Conservation (phyloP, 495 filamentous ascomycete genomes). For the Aspergillus cristatus region DNA sequence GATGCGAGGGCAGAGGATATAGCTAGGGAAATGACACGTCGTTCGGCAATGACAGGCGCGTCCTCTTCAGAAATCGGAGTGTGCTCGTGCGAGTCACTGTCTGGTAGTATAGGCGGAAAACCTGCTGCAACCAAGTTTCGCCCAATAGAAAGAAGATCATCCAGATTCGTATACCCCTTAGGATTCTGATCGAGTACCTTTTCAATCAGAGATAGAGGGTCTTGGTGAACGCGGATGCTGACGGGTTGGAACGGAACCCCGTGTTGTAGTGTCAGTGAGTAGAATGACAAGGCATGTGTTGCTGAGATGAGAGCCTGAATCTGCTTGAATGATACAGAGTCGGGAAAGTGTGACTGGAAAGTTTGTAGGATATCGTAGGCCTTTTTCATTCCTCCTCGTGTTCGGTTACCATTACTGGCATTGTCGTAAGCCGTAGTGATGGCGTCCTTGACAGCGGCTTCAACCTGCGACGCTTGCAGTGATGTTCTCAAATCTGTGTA, state of each 20-base stretch:
- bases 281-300: slow-evolving; percentile 80
- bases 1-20: slow-evolving; percentile 77
- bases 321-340: slow-evolving; percentile 45
- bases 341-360: slow-evolving; percentile 55
- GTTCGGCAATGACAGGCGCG: slow-evolving; percentile 37
- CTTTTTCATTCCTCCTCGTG: slow-evolving; percentile 72
- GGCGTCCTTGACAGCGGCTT: slow-evolving; percentile 55
- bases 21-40: slow-evolving; percentile 76
- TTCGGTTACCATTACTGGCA: slow-evolving; percentile 80
- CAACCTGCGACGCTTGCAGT: slow-evolving; percentile 43
- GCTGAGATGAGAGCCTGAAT: slow-evolving; percentile 66
- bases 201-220: slow-evolving; percentile 74
- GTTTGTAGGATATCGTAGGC: slow-evolving; percentile 70
- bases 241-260: slow-evolving; percentile 89
- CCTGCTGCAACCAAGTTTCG: slow-evolving; percentile 67
- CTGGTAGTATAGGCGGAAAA: slow-evolving; percentile 24
- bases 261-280: slow-evolving; percentile 81
- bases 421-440: slow-evolving; percentile 76
- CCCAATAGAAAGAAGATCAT: slow-evolving; percentile 74
- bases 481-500: slow-evolving; percentile 49
- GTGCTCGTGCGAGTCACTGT: slow-evolving; percentile 11
- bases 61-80: slow-evolving; percentile 13
- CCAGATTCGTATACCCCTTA: slow-evolving; percentile 75
- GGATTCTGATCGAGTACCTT: slow-evolving; percentile 85
- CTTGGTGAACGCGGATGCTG: slow-evolving; percentile 73